Evolutionary conservation across 495 filamentous ascomycete genomes (phyloP).

Genomic region (Neurospora sp.): DNA sequence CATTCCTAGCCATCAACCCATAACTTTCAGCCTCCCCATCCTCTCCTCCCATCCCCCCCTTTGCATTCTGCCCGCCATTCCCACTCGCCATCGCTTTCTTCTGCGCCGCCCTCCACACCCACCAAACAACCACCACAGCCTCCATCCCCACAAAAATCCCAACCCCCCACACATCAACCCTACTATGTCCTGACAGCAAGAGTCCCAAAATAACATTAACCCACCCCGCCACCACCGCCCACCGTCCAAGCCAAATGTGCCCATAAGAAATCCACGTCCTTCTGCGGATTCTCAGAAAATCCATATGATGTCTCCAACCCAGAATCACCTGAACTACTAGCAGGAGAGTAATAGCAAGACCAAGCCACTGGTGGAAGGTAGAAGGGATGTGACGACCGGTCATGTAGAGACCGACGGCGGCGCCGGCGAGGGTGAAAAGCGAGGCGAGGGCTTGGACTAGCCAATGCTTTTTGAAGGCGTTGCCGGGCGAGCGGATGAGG

Average conservation of each 20-base stretch:
- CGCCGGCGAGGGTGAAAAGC: conserved; percentile 7
- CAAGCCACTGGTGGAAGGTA: conserved; percentile 17
- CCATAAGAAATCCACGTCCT: conserved; percentile 19
- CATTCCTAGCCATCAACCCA: conserved; percentile 3
- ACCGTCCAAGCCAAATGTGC: conserved; percentile 19
- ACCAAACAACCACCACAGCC: conserved; percentile 5
- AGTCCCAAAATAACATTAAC: conserved; percentile 18
- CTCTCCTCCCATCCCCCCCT: background rate
- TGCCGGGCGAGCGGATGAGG: conserved; percentile 6
- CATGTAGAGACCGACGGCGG: conserved; percentile 9
- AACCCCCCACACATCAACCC: background rate
- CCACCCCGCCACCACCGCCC: conserved; percentile 11
- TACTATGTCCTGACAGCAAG: conserved; percentile 5
- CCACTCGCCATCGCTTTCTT: background rate
- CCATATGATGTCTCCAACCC: conserved; percentile 24
- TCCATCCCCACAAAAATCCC: conserved; percentile 5
- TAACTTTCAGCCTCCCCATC: conserved; percentile 2
- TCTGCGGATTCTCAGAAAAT: conserved; percentile 13
- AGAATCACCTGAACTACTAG: conserved; percentile 14
- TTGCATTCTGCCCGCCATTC: background rate
- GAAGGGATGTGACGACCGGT: conserved; percentile 2
- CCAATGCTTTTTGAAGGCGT: conserved; percentile 20
- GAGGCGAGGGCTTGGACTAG: conserved; percentile 12
- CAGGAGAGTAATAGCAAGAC: conserved; percentile 4
- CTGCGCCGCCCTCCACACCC: conserved; percentile 9